Conservation (phyloP, 2,329 filamentous ascomycete genomes). For the Pseudonectria buxi region DNA sequence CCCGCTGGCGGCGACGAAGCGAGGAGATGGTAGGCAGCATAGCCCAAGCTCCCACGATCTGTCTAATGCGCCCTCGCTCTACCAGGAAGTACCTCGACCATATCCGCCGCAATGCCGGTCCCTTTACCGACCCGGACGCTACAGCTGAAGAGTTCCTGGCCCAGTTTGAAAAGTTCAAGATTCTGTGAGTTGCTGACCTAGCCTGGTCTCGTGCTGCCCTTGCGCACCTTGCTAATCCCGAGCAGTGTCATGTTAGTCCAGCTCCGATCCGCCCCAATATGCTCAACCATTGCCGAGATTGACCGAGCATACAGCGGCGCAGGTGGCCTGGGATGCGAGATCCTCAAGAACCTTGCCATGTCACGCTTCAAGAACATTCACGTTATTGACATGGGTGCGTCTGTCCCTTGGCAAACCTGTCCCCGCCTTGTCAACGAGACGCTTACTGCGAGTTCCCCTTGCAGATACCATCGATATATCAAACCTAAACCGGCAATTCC, state of each 20-base stretch:
- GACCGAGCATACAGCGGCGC: constrained; percentile 59
- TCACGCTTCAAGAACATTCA: constrained; percentile 96
- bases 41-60: neutral
- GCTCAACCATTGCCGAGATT: constrained; percentile 7
- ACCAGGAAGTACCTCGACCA: constrained; percentile 76
- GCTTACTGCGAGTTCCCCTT: constrained; percentile 7
- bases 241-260: constrained; percentile 44
- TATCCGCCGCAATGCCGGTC: constrained; percentile 68
- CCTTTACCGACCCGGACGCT: constrained; percentile 66
- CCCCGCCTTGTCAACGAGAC: neutral
- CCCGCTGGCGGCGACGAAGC: constrained; percentile 17
- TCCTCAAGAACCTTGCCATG: constrained; percentile 89
- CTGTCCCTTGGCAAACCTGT: neutral
- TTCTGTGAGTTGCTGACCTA: constrained; percentile 53
- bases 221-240: constrained; percentile 9
- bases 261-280: constrained; percentile 3
- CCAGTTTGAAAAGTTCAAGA: constrained; percentile 62
- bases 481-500: constrained; percentile 94
- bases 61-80: constrained; percentile 7
- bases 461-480: constrained; percentile 96
- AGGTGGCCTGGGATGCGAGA: constrained; percentile 90
- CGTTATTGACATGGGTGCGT: constrained; percentile 92
- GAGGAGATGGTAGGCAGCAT: constrained; percentile 29
- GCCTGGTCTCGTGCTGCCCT: neutral
- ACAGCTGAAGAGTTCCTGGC: constrained; percentile 46